Percentiles rank a stretch among this genome's conserved stretches.
Conservation (phyloP, 345 rosid genomes). For the Heritiera fomes region DNA sequence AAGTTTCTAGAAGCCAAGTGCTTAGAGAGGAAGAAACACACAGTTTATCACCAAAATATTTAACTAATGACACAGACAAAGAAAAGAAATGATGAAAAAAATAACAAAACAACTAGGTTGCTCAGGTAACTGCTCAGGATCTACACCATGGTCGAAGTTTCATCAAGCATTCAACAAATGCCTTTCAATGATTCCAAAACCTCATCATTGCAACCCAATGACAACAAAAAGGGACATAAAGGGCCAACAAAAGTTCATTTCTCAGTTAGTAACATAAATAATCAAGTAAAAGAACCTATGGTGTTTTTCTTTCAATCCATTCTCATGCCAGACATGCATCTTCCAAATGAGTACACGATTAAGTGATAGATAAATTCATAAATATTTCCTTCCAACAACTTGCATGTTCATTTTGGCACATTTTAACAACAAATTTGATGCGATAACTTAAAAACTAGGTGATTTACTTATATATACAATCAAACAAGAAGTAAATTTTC, state of each 20-base stretch:
- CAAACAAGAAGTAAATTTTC: neutral
- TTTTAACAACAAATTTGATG: neutral
- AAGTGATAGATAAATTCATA: neutral
- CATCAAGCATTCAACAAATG: slow-evolving; percentile 35
- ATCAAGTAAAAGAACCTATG: neutral
- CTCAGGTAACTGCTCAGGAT: slow-evolving; percentile 71
- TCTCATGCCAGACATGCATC: neutral
- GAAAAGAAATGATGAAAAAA: neutral
- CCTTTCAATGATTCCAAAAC: slow-evolving; percentile 29
- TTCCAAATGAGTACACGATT: neutral
- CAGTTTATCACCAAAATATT: neutral
- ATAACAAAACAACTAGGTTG: slow-evolving; percentile 14
- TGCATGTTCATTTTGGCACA: neutral
- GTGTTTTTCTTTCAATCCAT: neutral
- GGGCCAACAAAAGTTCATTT: neutral
- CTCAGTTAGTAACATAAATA: neutral
- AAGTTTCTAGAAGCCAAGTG: neutral
- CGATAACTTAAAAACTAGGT: neutral
- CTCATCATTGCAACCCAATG: slow-evolving; percentile 54
- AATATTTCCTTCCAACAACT: neutral
- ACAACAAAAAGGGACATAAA: neutral
- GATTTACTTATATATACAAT: neutral
- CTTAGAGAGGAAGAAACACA: neutral
- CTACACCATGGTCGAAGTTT: slow-evolving; percentile 44
- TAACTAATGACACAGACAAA: neutral